Base-by-base conservation (phyloP, 805 yeast species). In the Metschnikowia peoriensis region DNA sequence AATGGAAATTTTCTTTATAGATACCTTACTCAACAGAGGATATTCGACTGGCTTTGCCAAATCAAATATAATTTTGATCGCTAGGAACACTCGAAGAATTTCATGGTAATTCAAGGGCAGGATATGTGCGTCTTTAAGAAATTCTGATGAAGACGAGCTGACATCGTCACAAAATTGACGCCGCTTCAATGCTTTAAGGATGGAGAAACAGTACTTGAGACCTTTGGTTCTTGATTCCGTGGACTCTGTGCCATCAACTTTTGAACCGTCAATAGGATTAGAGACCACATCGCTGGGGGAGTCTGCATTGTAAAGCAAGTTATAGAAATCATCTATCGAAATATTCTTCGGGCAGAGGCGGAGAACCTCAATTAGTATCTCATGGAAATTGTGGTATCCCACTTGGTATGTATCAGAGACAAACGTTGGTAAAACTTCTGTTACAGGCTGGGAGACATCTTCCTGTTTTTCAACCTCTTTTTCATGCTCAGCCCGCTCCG, bases 261-360 rank as follows among this genome's bases (percentile, higher is more conserved):
- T 32, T 10, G 35, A 10, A 32, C 35, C 3, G 6, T 32, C 35
- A 32, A 32, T 12, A 10, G 35, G 35, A 10, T 10, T 10, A 6
- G 12, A 10, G 35, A 32, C 14, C 35, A 32, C 35, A 12, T 9
- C 15, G 14, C 11, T 38, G 8, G 17, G 6, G 5, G n/a, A 5
- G 17, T 34, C 28, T n/a, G 15, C 10, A 49, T 63, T 71, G 60
- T 73, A 74, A 35, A 75, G 59, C 34, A 73, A 54, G 51, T 71
- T 71, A 55, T 69, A 75, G 55, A 74, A 74, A 51, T 74, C 77
- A 54, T 73, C 78, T 34, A 74, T 52, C 1, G 75, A 70, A 10
- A 70, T 49, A 7, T 67, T 66, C 7, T 61, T 50, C 28, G 62
- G 63, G n/a, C 67, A 46, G 44, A 62, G 64, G 35, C 55, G 52